Base-by-base conservation (phyloP, 176 grass and related monocot genomes). In the Oryza glaberrima region DNA sequence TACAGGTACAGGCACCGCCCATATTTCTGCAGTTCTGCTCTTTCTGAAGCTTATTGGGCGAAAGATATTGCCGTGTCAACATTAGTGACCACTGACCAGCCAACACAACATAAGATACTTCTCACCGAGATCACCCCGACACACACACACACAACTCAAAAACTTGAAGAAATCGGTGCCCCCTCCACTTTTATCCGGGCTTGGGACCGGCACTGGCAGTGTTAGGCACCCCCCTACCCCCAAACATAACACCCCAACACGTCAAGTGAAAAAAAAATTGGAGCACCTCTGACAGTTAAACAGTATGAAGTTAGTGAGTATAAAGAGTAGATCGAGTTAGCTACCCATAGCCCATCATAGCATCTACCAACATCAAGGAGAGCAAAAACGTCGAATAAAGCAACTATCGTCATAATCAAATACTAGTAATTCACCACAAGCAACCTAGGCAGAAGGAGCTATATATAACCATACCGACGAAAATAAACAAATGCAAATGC, bases 161-260 rank as follows among this genome's bases (percentile, higher is more conserved):
- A 58, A 58, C 2, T n/a, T n/a, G 0, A 58, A 20, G 4, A 58
- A n/a, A 58, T n/a, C 2, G 54, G 23, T 83, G 80, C 54, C 23
- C 80, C 80, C 80, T 88, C 86, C 80, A 88, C 86, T 83, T 88
- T 75, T 76, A 65, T 85, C 82, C 77, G 87, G 82, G 87, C 82
- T 81, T 89, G 82, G 82, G 82, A 85, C 82, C 87, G 49, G 82
- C 87, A 89, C 69, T 30, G 87, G 82, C 82, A 85, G 87, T 89
- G 77, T 89, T 89, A 85, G 41, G 40, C 87, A 85, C 76, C 64
- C 86, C 86, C 67, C 48, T 7, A 47, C 10, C 73, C 73, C 81
- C 15, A 40, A 38, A 61, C 10, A 32, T 9, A 35, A 69, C 40
- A 43, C 35, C 23, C 9, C 45, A 14, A 4, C 10, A 52, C 52